phyloP scores from a whole-genome alignment of 768 basidiomycete genomes.

The Hebeloma cylindrosporum region DNA sequence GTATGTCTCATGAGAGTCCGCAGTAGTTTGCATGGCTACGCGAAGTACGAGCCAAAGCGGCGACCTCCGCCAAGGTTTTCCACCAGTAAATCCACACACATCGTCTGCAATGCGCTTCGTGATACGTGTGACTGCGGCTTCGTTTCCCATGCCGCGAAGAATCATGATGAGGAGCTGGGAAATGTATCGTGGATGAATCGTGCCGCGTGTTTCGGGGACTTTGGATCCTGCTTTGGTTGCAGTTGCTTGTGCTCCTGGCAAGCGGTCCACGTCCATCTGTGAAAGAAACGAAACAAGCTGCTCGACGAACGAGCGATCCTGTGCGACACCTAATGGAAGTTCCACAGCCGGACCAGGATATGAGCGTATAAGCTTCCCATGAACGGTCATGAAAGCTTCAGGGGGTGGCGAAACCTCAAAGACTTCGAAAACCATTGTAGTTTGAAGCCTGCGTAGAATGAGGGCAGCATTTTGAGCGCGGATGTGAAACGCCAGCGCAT shows the following conservation, averaged over 20 bases:
- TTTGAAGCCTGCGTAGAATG: constrained; percentile 33
- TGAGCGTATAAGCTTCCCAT: constrained; percentile 44
- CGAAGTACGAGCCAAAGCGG: constrained; percentile 51
- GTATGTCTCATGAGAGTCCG: constrained; percentile 33
- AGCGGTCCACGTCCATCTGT: constrained; percentile 35
- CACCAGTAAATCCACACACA: constrained; percentile 39
- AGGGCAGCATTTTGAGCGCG: constrained; percentile 50
- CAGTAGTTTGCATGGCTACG: constrained; percentile 42
- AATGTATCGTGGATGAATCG: constrained; percentile 46
- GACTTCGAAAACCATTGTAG: constrained; percentile 37
- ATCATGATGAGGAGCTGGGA: constrained; percentile 50
- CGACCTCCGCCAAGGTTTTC: constrained; percentile 49
- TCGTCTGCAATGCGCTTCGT: constrained; percentile 49
- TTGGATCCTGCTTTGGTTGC: constrained; percentile 38
- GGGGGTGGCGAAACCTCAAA: constrained; percentile 46
- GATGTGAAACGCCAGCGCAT: constrained; percentile 38
- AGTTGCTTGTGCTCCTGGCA: constrained; percentile 32
- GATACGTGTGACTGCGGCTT: constrained; percentile 27
- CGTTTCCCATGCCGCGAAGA: constrained; percentile 37
- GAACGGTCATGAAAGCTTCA: constrained; percentile 33
- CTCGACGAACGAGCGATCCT: constrained; percentile 29
- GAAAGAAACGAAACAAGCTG: constrained; percentile 41
- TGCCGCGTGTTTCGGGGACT: constrained; percentile 39
- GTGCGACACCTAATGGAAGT: constrained; percentile 29
- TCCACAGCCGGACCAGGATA: constrained; percentile 47